Base-by-base conservation (phyloP, 768 basidiomycete species). In the Panus rudis region DNA sequence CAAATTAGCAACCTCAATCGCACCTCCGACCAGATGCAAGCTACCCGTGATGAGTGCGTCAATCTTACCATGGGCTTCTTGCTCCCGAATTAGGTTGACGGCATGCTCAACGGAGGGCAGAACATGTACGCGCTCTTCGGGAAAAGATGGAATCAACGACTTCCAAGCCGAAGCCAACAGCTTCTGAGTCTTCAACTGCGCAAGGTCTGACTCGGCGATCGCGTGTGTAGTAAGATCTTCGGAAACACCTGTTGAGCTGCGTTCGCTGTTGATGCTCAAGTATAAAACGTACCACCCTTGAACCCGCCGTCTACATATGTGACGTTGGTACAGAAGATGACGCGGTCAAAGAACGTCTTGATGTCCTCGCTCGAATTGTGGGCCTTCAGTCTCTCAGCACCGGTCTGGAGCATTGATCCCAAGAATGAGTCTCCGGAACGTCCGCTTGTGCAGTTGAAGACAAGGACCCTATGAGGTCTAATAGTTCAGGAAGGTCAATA, bases 401-500 rank as follows among this genome's bases (percentile, higher is more conserved):
- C 71, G 22, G 72, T 74, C 1, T 69, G 62, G 34, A 81, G 62
- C 16, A 94, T 70, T 1, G 74, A 63, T 11, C 62, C 62, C 14
- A 99, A 69, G 61, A 99, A 85, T 0, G 69, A 62, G 17, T 72
- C 60, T 1, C 89, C 92, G 11, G 91, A 86, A 27, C 96, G 80
- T 11, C 92, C 94, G 41, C 72, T 80, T 2, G 92, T 96, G 64
- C 92, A 97, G 62, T 99, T 99, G 69, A 99, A 99, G 17, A 99
- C 73, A 27, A 98, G 69, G 3, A 89, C 64, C 19, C 89, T 78
- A 20, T 48, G 56, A 20, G 63, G 59, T 32, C 55, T 54, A 31
- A 49, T 63, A 21, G 59, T 63, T 33, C 27, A 46, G n/a, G 10
- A 25, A 24, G 20, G 37, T 33, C 37, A 42, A 12, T 4, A 30